Conservation (phyloP, 2,329 filamentous ascomycete genomes). For the Penicillium sp. region DNA sequence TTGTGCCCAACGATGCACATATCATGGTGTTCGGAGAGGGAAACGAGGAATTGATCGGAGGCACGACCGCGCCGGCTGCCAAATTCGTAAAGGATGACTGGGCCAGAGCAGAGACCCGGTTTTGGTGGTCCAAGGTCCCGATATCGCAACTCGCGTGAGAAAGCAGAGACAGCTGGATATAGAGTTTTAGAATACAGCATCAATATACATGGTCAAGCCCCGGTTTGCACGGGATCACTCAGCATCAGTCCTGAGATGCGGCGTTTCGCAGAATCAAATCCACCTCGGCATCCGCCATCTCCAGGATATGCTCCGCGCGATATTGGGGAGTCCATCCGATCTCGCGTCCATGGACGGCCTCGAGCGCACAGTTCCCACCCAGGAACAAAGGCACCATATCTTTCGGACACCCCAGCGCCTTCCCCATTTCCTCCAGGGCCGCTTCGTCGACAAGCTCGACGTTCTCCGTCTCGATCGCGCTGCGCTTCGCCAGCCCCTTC, state of each 20-base stretch:
- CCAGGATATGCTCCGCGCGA: constrained; percentile 47
- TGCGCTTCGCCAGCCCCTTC: constrained; percentile 39
- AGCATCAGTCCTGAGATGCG: too few species aligned
- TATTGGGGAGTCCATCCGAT: constrained; percentile 51
- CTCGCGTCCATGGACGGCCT: constrained; percentile 40
- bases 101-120: constrained; percentile 47
- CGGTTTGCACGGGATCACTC: too few species aligned
- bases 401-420: constrained; percentile 36
- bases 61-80: constrained; percentile 40
- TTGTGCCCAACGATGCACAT: constrained; percentile 27
- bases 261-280: constrained; percentile 48
- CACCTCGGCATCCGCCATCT: constrained; percentile 48
- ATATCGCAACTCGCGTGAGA: constrained; percentile 29
- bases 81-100: constrained; percentile 43
- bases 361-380: constrained; percentile 49
- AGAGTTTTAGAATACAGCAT: too few species aligned
- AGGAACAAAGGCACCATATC: constrained; percentile 43
- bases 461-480: constrained; percentile 38
- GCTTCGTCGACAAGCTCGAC: constrained; percentile 40
- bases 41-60: constrained; percentile 51
- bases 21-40: constrained; percentile 50
- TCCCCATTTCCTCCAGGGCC: constrained; percentile 43
- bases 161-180: too few species aligned
- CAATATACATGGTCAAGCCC: too few species aligned
- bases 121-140: constrained; percentile 43